Percentiles rank a stretch among this genome's conserved stretches.
Evolutionary conservation across 116 monocot species (phyloP).

Genomic region (Thalassia testudinum): DNA sequence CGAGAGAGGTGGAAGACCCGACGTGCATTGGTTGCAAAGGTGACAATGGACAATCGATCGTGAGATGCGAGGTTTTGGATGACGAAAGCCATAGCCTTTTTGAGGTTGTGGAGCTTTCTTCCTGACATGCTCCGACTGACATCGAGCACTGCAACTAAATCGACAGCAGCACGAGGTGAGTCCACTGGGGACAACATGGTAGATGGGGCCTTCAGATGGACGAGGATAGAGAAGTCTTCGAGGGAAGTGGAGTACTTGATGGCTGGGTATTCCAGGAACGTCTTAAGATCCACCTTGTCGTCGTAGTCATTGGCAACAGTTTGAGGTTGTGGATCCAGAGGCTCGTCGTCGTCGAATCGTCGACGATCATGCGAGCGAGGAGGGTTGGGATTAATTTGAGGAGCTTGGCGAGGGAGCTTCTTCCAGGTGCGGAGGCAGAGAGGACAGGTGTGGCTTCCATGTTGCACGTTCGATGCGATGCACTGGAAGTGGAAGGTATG

Average conservation of each 20-base stretch:
- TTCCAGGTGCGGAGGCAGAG: background rate
- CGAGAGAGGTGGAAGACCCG: slow-evolving; percentile 38
- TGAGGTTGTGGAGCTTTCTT: slow-evolving; percentile 45
- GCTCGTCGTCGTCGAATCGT: background rate
- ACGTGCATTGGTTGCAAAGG: slow-evolving; percentile 44
- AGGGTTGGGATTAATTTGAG: background rate
- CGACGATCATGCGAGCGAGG: background rate
- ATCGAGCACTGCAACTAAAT: slow-evolving; percentile 55
- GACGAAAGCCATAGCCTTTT: slow-evolving; percentile 53
- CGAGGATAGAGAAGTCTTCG: background rate
- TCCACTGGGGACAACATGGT: background rate
- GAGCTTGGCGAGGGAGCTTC: background rate
- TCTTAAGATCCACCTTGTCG: background rate
- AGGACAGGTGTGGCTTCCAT: background rate
- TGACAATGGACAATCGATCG: slow-evolving; percentile 42
- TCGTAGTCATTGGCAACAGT: background rate
- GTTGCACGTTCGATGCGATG: background rate
- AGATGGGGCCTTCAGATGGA: background rate
- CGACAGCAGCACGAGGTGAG: slow-evolving; percentile 30
- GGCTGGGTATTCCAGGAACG: background rate
- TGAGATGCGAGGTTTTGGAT: slow-evolving; percentile 46
- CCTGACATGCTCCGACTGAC: slow-evolving; percentile 66
- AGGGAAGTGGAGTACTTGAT: background rate
- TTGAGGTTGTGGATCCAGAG: background rate
- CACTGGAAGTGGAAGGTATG: background rate